Conservation (phyloP, 75 land plant genomes). For the Pinus albicaulis region DNA sequence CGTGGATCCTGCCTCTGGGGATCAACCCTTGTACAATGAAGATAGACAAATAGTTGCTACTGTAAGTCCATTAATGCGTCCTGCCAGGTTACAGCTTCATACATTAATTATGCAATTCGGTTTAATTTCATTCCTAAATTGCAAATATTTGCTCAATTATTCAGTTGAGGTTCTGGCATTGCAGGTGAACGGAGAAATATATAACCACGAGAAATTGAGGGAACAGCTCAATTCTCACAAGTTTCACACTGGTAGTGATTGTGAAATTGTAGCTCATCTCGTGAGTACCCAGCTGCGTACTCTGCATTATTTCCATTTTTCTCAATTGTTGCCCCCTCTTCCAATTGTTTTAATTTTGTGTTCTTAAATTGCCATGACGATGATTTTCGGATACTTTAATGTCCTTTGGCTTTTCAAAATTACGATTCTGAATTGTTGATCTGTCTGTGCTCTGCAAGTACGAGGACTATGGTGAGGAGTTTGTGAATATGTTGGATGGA, state of each 20-base stretch:
- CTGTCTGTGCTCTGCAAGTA: no score
- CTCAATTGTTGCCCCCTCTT: no score
- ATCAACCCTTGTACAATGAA: slow-evolving; percentile 94
- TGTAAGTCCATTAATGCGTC: slow-evolving; percentile 33
- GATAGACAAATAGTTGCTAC: slow-evolving; percentile 85
- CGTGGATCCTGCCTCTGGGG: slow-evolving; percentile 95
- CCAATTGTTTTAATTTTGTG: no score
- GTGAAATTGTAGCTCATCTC: slow-evolving; percentile 98
- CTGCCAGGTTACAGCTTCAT: no score
- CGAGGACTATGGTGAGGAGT: slow-evolving; percentile 59
- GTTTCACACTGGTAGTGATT: slow-evolving; percentile 91
- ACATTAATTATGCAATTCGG: no score
- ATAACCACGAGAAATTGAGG: slow-evolving; percentile 89
- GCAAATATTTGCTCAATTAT: no score
- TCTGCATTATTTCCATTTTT: no score
- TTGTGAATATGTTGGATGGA: slow-evolving; percentile 89
- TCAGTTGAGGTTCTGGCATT: neutral
- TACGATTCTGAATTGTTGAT: no score
- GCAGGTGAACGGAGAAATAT: slow-evolving; percentile 98
- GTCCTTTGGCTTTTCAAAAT: no score
- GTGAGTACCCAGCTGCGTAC: slow-evolving; percentile 33
- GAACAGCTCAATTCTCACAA: slow-evolving; percentile 45
- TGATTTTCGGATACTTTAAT: no score
- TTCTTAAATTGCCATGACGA: no score
- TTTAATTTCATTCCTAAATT: no score